These are phyloP conservation scores for Centella asiatica DNA, from an alignment of 129 eudicot genomes.

Conservation along the genomic window DNA sequence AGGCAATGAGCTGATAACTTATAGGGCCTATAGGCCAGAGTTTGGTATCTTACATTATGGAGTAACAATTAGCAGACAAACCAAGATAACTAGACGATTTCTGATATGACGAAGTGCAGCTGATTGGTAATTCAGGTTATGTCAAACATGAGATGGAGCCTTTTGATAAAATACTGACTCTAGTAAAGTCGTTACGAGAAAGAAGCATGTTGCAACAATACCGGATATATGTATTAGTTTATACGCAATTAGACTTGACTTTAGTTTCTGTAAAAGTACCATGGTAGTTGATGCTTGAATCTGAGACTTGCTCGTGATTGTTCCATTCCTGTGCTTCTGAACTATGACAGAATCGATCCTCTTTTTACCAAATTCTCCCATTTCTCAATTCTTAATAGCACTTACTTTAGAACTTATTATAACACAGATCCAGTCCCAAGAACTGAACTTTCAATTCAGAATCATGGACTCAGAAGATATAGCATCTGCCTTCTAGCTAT, in stretches of 20 bases:
- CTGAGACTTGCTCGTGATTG: slow-evolving; percentile 46
- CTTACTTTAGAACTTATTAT: slow-evolving; percentile 15
- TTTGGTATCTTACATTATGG: no score
- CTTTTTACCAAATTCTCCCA: slow-evolving; percentile 47
- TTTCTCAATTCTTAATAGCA: slow-evolving; percentile 14
- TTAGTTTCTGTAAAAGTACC: slow-evolving; percentile 30
- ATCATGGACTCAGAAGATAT: slow-evolving; percentile 12
- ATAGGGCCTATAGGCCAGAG: background rate
- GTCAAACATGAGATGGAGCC: no score
- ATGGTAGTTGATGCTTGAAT: slow-evolving; percentile 58
- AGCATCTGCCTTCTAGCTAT: background rate
- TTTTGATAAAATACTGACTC: no score
- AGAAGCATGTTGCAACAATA: background rate
- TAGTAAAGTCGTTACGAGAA: background rate
- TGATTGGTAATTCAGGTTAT: no score
- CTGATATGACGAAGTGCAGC: no score
- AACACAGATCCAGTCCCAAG: background rate
- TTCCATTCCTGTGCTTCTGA: slow-evolving; percentile 41
- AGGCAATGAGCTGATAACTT: background rate
- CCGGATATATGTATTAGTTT: no score
- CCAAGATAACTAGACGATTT: background rate
- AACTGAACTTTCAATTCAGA: slow-evolving; percentile 10
- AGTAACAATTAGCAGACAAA: background rate
- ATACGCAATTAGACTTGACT: background rate
- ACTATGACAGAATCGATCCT: slow-evolving; percentile 24